Conservation (phyloP, 495 filamentous ascomycete genomes). For the Ascodesmis nigricans region DNA sequence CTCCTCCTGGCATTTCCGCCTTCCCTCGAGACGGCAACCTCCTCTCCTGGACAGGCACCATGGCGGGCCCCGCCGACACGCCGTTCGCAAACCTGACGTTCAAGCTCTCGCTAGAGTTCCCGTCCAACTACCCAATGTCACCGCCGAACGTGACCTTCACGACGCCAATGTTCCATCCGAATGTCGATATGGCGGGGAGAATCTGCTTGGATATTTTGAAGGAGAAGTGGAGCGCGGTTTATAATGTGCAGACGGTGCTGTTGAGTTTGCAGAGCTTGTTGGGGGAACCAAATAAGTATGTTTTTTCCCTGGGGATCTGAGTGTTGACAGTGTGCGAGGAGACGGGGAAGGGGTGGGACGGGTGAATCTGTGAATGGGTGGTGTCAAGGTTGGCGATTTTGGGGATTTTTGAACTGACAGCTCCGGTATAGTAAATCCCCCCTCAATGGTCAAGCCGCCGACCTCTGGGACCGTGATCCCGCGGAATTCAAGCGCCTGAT, state of each 20-base stretch:
- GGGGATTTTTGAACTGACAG: too few relatives aligned
- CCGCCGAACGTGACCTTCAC: conserved; percentile 86
- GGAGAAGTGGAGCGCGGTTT: conserved; percentile 32
- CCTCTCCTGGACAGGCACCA: conserved; percentile 76
- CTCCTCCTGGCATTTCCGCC: conserved; percentile 80
- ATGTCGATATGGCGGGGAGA: conserved; percentile 83
- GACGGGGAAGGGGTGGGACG: too few relatives aligned
- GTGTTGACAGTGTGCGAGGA: too few relatives aligned
- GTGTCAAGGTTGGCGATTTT: too few relatives aligned
- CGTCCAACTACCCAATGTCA: conserved; percentile 77
- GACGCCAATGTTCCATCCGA: conserved; percentile 85
- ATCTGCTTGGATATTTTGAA: conserved; percentile 97
- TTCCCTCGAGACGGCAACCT: conserved; percentile 90
- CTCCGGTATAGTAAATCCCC: conserved; percentile 62
- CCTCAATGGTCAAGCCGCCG: conserved; percentile 85
- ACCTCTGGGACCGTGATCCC: conserved; percentile 81
- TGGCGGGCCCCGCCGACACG: conserved; percentile 75
- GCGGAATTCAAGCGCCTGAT: conserved; percentile 54
- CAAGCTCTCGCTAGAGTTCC: conserved; percentile 84
- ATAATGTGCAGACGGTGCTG: conserved; percentile 83
- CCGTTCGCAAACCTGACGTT: conserved; percentile 70
- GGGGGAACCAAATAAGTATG: conserved; percentile 94
- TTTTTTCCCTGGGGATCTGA: too few relatives aligned
- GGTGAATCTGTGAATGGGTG: too few relatives aligned
- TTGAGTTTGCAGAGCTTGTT: conserved; percentile 87